Evolutionary conservation across 1,284 basidiomycete species (phyloP).

Genomic region (Hymenochaete sp.): DNA sequence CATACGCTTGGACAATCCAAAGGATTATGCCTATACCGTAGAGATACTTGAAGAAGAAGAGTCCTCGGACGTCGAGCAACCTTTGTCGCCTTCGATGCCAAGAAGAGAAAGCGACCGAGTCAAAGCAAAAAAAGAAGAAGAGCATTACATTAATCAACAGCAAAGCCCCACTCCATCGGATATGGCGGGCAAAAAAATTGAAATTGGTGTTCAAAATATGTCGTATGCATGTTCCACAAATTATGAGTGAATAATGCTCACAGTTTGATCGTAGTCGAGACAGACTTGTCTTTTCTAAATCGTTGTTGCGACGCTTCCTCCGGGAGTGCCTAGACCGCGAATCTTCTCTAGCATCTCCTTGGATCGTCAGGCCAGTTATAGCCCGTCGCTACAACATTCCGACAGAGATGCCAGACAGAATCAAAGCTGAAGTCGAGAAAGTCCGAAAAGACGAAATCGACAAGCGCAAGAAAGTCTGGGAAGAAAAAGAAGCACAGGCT

Average conservation of each 20-base stretch:
- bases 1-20: slow-evolving; percentile 66
- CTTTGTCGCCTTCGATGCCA: background rate
- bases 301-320: slow-evolving; percentile 91
- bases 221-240: slow-evolving; percentile 45
- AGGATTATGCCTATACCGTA: slow-evolving; percentile 81
- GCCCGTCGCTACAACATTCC: slow-evolving; percentile 80
- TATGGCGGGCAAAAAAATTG: slow-evolving; percentile 67
- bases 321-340: slow-evolving; percentile 90
- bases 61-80: slow-evolving; percentile 19
- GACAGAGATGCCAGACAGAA: slow-evolving; percentile 77
- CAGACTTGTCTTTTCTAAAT: slow-evolving; percentile 90
- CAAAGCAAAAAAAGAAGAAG: slow-evolving; percentile 11
- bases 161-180: no score
- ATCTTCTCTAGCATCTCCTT: slow-evolving; percentile 85
- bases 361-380: slow-evolving; percentile 84
- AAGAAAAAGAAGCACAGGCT: slow-evolving; percentile 52
- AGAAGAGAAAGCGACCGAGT: slow-evolving; percentile 17
- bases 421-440: slow-evolving; percentile 67
- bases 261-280: slow-evolving; percentile 58
- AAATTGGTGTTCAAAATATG: slow-evolving; percentile 72
- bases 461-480: slow-evolving; percentile 83
- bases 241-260: slow-evolving; percentile 5
- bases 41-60: slow-evolving; percentile 72
- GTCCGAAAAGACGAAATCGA: slow-evolving; percentile 84
- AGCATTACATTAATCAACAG: slow-evolving; percentile 41